Percentiles rank a stretch among this genome's conserved stretches.
Conservation (phyloP, 2,329 filamentous ascomycete species). For the Pseudogymnoascus verrucosus region DNA sequence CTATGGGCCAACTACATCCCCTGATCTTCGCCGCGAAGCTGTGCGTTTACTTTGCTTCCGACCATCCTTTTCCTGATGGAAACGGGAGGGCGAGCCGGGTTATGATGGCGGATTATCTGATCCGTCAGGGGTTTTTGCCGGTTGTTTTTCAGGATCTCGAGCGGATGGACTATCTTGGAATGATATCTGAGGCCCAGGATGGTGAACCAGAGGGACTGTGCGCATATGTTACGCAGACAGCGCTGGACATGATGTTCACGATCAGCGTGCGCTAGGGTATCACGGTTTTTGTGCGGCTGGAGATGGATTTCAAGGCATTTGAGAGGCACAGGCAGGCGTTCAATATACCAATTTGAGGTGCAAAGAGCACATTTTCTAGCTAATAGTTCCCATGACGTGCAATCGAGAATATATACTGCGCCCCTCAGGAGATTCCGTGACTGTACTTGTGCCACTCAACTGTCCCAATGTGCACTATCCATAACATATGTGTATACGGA, state of each 20-base stretch:
- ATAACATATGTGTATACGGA: background rate
- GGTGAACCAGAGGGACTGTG: constrained; percentile 14
- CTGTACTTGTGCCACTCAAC: background rate
- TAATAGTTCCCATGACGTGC: background rate
- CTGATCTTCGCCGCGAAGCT: constrained; percentile 19
- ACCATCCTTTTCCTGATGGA: constrained; percentile 22
- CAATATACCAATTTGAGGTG: background rate
- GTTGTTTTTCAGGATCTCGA: constrained; percentile 16
- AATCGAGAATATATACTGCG: background rate
- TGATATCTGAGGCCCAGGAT: constrained; percentile 17
- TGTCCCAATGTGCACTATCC: background rate
- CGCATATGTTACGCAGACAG: background rate
- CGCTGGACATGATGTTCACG: constrained; percentile 10
- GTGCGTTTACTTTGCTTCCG: constrained; percentile 15
- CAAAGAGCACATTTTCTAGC: background rate
- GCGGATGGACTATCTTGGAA: constrained; percentile 17
- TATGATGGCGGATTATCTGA: constrained; percentile 21
- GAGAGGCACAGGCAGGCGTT: background rate
- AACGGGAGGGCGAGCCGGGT: constrained; percentile 20
- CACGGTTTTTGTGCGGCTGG: background rate
- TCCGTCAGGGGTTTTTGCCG: constrained; percentile 20
- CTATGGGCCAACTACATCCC: constrained; percentile 16
- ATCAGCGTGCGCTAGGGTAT: constrained; percentile 7
- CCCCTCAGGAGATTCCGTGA: background rate
- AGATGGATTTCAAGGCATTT: background rate